Base-by-base conservation (phyloP, 495 filamentous ascomycete species). In the Staphylotrichum longicolle region DNA sequence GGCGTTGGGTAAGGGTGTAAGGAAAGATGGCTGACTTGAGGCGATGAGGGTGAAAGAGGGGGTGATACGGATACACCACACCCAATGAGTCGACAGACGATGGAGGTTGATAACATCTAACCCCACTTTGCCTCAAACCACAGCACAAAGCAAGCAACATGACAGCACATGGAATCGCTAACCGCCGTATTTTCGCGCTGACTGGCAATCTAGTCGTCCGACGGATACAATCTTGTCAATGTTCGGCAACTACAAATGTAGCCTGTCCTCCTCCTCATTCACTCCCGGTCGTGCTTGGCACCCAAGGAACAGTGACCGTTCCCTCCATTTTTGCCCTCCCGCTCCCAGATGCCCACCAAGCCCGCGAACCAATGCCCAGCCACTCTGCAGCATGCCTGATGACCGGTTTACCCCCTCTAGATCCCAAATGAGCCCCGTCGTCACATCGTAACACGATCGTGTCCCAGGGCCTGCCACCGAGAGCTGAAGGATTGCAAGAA, bases 381-480 rank as follows among this genome's bases (percentile, higher is more conserved):
- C 58, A 11, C 42, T 37, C 50, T 45, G 57, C 41, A 60, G 58
- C 48, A 53, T 46, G 46, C 56, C 44, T 7, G 54, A 59, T 59
- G 51, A 8, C 58, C 42, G 41, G 49, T 50, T 32, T 42, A 34
- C 57, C 4, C 7, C 44, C 20, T 37, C 53, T 33, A 35, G 20
- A 56, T 56, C 35, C 52, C 60, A 50, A 20, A 49, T 45, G 52
- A 55, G 44, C 46, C 20, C 52, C 44, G 52, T 56, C 60, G 60
- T 55, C 52, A 39, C 52, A 49, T 61, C 60, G 52, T 62, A 44
- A 49, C 35, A 50, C 45, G 60, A 45, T 62, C 53, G 45, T 56
- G 54, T 62, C 60, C 59, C 60, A 50, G 52, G 50, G 53, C 60
- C 60, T 32, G 52, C 60, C 60, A 50, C 12, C 52, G 44, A 62